Conservation (phyloP, 768 basidiomycete genomes). For the Suillus subluteus region DNA sequence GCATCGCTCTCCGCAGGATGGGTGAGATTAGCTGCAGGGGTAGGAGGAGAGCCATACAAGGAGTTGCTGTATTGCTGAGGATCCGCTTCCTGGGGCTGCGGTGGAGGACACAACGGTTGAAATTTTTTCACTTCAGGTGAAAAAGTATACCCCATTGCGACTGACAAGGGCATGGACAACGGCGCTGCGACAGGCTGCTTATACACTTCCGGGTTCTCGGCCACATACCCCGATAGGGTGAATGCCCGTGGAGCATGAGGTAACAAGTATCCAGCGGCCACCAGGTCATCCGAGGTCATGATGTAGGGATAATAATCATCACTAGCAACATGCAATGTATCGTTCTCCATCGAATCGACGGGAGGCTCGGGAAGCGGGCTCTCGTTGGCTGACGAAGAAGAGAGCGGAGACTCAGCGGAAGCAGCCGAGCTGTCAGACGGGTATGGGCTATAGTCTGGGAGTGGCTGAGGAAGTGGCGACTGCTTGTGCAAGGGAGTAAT, state of each 20-base stretch:
- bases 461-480: constrained; percentile 19
- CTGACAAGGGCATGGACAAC: constrained; percentile 34
- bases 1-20: constrained; percentile 19
- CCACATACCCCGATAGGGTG: constrained; percentile 26
- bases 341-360: constrained; percentile 38
- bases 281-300: constrained; percentile 25
- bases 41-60: constrained; percentile 16
- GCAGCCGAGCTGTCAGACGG: constrained; percentile 40
- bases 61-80: constrained; percentile 23
- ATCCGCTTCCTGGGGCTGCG: constrained; percentile 32
- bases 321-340: constrained; percentile 28
- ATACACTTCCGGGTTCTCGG: constrained; percentile 30
- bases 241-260: constrained; percentile 27
- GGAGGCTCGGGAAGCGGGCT: constrained; percentile 43
- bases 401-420: constrained; percentile 42
- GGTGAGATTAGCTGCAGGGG: constrained; percentile 18
- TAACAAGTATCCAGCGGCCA: constrained; percentile 26
- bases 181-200: constrained; percentile 38
- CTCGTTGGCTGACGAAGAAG: constrained; percentile 42
- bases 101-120: constrained; percentile 39
- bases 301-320: constrained; percentile 36
- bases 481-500: constrained; percentile 25
- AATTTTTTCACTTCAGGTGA: constrained; percentile 38
- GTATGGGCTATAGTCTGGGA: constrained; percentile 38
- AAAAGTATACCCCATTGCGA: constrained; percentile 37